Evolutionary conservation across 2,329 filamentous ascomycete species (phyloP).

Genomic region (Macrophomina phaseolina): DNA sequence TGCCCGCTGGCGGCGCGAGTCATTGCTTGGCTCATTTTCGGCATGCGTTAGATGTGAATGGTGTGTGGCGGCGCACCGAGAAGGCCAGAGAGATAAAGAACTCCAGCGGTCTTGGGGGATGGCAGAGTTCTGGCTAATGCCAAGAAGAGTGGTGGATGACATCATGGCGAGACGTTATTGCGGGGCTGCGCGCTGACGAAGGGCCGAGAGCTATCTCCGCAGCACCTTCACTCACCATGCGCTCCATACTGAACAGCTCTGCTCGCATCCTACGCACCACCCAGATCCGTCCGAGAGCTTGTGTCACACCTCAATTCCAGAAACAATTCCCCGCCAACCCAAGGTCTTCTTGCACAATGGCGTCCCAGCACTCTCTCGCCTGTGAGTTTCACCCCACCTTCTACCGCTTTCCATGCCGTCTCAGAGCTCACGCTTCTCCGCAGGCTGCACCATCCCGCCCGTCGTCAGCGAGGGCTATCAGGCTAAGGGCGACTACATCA

Average conservation of each 20-base stretch:
- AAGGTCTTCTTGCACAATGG: conserved; percentile 22
- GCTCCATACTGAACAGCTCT: not conserved
- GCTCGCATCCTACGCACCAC: conserved; percentile 18
- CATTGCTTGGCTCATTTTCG: not conserved
- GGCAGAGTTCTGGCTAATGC: not conserved
- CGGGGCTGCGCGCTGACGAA: conserved; percentile 3
- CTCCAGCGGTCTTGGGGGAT: not conserved
- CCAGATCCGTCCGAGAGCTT: not conserved
- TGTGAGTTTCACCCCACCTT: conserved; percentile 23
- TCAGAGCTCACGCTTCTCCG: not conserved
- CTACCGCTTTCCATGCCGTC: not conserved
- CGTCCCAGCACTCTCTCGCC: conserved; percentile 27
- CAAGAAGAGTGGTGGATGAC: conserved; percentile 9
- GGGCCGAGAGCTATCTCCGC: not conserved
- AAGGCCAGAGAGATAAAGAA: not conserved
- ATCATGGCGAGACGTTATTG: conserved; percentile 9
- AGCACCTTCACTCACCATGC: not conserved
- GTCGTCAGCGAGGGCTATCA: conserved; percentile 58
- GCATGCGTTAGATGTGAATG: not conserved
- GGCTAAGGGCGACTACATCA: conserved; percentile 64
- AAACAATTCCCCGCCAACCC: not conserved
- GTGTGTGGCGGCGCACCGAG: not conserved
- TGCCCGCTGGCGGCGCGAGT: not conserved
- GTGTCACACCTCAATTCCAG: not conserved
- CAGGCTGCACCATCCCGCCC: conserved; percentile 57